phyloP scores from a whole-genome alignment of 2,329 filamentous ascomycete genomes.

The Phoma sp. region DNA sequence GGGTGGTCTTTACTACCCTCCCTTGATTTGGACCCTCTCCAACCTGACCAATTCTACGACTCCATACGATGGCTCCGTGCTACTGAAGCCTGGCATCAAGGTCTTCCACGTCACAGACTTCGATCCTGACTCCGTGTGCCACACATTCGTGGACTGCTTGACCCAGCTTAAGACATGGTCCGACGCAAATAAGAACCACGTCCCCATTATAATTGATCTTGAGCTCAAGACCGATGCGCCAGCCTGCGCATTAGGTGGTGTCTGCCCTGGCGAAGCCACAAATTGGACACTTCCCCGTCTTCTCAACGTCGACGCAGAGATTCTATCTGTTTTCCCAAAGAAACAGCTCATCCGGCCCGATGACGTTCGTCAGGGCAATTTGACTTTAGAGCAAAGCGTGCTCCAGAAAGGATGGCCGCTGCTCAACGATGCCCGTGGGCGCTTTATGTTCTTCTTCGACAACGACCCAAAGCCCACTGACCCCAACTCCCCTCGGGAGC shows the following conservation, averaged over 20 bases:
- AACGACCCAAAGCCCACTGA: conserved; percentile 52
- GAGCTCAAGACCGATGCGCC: conserved; percentile 57
- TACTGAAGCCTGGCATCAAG: conserved; percentile 56
- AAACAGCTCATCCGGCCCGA: conserved; percentile 58
- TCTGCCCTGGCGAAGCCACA: conserved; percentile 51
- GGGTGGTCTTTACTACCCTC: conserved; percentile 58
- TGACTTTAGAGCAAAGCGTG: conserved; percentile 58
- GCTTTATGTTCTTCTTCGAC: conserved; percentile 61
- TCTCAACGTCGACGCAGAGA: conserved; percentile 57
- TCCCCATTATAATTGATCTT: conserved; percentile 59
- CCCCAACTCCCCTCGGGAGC: conserved; percentile 42
- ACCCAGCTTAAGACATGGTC: conserved; percentile 55
- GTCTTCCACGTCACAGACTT: conserved; percentile 61
- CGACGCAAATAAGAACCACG: conserved; percentile 51
- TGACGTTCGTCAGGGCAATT: conserved; percentile 51
- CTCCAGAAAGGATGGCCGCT: conserved; percentile 59
- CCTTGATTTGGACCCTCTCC: conserved; percentile 52
- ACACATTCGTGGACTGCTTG: conserved; percentile 57
- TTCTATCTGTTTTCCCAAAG: conserved; percentile 53
- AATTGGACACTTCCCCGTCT: conserved; percentile 56
- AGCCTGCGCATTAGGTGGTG: conserved; percentile 43
- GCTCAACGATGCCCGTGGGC: conserved; percentile 54
- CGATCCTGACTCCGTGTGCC: conserved; percentile 57
- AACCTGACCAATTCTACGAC: conserved; percentile 50
- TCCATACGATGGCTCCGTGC: conserved; percentile 50